Base-by-base conservation (phyloP, 2,329 filamentous ascomycete genomes). In the Malbranchea cinnamomea region DNA sequence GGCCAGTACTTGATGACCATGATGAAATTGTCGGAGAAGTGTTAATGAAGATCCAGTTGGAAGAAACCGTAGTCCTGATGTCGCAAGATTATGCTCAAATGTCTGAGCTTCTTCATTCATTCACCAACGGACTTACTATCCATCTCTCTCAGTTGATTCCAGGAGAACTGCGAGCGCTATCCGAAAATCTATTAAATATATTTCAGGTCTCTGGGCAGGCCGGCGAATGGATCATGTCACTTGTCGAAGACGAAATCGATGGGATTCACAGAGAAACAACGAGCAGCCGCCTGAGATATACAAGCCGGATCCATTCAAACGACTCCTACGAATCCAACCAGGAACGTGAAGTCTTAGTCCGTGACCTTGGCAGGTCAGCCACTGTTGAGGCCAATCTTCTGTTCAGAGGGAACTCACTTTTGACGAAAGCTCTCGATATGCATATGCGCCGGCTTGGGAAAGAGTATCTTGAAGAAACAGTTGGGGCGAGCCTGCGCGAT, bases 221-320 rank as follows among this genome's bases (percentile, higher is more conserved):
- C 2, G 68, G 69, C 24, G 83, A 94, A 35, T 98, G 89, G 89
- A 67, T 98, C 13, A 89, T 83, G 64, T 76, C 82, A 2, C 62
- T 98, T 23, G 81, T 94, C 0, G 89, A 98, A 53, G 87, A 95
- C 48, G 89, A 98, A 53, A 95, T 98, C 34, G 89, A 95, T 46
- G 87, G 87, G 1, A 75, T 89, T 11, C 73, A 83, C 32, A 91
- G 77, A 47, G 84, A 93, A 42, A 73, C 74, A 9, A 72, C 78
- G 1, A 69, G 78, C 38, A 82, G 60, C 37, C 49, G 69, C 21
- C 49, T 74, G 28, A 56, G 70, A 19, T 74, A 73, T 47, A 69
- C 63, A 26, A 75, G 62, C 64, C 78, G 66, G 49, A 74, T 63
- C 12, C 70, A 70, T 26, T 73, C 69, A 4, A 70, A 68, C 35